A percentile compares a stretch with the other conserved stretches of the same genome.
Conservation (phyloP, 139 green algal species). For the Ettlia oleoabundans region DNA sequence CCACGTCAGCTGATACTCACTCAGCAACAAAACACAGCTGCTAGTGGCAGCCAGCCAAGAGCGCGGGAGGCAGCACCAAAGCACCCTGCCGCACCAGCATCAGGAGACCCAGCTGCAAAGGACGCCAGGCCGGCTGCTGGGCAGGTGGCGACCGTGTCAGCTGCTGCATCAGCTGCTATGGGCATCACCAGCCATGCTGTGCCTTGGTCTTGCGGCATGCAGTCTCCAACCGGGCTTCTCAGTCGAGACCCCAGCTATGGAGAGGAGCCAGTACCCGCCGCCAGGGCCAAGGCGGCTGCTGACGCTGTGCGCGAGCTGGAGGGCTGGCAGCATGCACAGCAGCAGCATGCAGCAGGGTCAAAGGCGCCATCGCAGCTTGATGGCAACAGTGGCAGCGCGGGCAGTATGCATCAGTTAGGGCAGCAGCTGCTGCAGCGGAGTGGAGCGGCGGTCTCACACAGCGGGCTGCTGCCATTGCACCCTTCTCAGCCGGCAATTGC, state of each 20-base stretch:
- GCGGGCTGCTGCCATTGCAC: no score
- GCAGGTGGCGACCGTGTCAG: no score
- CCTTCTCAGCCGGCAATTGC: no score
- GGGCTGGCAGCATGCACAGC: neutral
- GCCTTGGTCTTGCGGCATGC: neutral
- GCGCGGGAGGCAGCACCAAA: no score
- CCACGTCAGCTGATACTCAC: no score
- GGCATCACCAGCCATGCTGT: no score
- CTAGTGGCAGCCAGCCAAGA: no score
- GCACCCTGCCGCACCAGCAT: neutral
- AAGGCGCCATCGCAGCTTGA: neutral
- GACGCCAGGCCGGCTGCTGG: no score
- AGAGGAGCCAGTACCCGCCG: slow-evolving; percentile 9
- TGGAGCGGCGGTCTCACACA: no score
- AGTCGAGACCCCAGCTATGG: neutral
- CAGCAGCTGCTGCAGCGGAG: neutral
- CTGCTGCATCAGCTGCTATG: neutral
- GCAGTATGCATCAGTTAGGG: no score
- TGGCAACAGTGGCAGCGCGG: neutral
- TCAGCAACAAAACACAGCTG: no score
- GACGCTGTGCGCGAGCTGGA: neutral
- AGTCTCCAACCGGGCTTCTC: neutral
- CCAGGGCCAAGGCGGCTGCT: neutral
- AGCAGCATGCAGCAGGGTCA: neutral
- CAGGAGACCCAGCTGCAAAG: neutral